phyloP scores from a whole-genome alignment of 257 asterid species.

The Solanum pinnatisectum region DNA sequence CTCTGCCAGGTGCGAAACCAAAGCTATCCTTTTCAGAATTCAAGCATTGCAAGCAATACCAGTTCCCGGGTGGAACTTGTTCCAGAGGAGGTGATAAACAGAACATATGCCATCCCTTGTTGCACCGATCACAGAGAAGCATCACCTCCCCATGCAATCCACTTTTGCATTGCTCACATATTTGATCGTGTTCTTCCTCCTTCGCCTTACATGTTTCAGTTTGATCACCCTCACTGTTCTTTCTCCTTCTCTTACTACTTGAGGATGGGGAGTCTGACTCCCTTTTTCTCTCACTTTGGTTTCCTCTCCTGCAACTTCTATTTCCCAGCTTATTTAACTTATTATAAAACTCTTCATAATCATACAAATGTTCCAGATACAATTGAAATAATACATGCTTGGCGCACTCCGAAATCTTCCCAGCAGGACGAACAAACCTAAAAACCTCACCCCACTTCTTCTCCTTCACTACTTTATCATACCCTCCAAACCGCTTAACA shows the following conservation, averaged over 20 bases:
- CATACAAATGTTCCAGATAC: conserved; percentile 74
- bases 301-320: conserved; percentile 32
- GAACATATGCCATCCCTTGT: conserved; percentile 91
- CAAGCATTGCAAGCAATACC: conserved; percentile 93
- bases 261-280: conserved; percentile 34
- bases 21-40: conserved; percentile 85
- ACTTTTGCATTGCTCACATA: conserved; percentile 89
- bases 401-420: conserved; percentile 71
- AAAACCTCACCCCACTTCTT: conserved; percentile 91
- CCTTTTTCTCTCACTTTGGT: conserved; percentile 30
- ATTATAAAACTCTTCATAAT: conserved; percentile 67
- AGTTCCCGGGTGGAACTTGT: conserved; percentile 77
- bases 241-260: conserved; percentile 64
- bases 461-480: conserved; percentile 52
- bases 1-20: conserved; percentile 86
- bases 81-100: conserved; percentile 88
- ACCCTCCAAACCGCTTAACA: conserved; percentile 88
- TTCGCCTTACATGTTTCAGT: conserved; percentile 35
- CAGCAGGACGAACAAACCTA: conserved; percentile 55
- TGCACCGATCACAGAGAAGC: conserved; percentile 93
- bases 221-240: conserved; percentile 57
- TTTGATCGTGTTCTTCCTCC: conserved; percentile 51
- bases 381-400: conserved; percentile 71
- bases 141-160: conserved; percentile 96
- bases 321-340: conserved; percentile 45